Percentiles rank a stretch among this genome's conserved stretches.
These are phyloP conservation scores for Erythrophleum ivorense DNA, from an alignment of 331 rosid genomes.

Conservation along the genomic window DNA sequence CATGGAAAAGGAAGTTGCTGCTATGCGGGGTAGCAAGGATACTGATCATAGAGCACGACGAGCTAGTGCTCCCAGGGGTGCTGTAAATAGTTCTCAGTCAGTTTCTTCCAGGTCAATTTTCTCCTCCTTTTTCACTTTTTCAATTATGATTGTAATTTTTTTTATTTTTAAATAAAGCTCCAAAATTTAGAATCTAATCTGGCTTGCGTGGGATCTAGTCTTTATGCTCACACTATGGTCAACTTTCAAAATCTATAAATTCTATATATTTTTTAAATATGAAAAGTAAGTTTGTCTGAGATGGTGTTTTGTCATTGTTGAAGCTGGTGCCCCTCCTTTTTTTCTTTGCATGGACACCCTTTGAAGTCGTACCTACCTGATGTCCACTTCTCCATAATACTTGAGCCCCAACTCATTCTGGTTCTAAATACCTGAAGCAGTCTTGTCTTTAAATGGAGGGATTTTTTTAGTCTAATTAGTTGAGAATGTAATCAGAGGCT, in stretches of 20 bases:
- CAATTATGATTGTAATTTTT: neutral
- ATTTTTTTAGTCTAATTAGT: no score
- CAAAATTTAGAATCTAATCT: neutral
- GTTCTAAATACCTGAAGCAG: neutral
- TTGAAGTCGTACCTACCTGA: neutral
- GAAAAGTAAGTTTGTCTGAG: constrained; percentile 10
- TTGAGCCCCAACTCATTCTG: neutral
- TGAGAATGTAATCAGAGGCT: neutral
- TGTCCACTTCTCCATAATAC: neutral
- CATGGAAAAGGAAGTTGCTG: constrained; percentile 82
- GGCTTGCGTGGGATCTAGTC: neutral
- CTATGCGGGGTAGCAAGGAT: constrained; percentile 71
- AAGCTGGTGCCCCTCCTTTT: neutral
- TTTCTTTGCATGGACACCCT: neutral
- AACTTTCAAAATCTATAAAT: constrained; percentile 14
- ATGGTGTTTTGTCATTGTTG: constrained; percentile 5
- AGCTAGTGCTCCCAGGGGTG: constrained; percentile 58
- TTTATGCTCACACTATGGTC: constrained; percentile 6
- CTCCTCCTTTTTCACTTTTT: neutral
- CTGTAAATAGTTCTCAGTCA: constrained; percentile 62
- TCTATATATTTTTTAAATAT: neutral
- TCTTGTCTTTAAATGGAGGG: neutral
- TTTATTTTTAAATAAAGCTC: neutral
- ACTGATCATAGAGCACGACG: constrained; percentile 63
- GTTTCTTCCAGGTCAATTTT: constrained; percentile 59